A percentile compares a stretch with the other conserved stretches of the same genome.
These are phyloP conservation scores for Fusarium virguliforme DNA, from an alignment of 2,329 filamentous ascomycete species.

Conservation along the genomic window DNA sequence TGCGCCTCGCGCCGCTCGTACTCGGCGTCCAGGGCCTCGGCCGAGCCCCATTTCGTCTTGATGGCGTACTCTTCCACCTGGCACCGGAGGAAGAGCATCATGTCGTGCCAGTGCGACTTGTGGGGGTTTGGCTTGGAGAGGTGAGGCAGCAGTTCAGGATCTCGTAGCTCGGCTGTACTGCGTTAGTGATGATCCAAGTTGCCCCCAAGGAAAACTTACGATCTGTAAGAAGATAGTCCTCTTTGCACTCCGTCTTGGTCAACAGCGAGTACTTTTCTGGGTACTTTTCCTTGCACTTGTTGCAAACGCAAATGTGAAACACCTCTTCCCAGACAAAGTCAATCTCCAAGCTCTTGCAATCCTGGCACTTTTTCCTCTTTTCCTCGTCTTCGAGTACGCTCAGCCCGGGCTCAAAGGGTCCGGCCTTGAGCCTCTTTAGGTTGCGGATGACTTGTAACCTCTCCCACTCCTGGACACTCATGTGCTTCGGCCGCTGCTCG, in stretches of 20 bases:
- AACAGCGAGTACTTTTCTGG: slow-evolving; percentile 96
- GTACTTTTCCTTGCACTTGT: slow-evolving; percentile 86
- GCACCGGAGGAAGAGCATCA: slow-evolving; percentile 96
- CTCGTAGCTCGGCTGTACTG: slow-evolving; percentile 84
- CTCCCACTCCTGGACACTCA: slow-evolving; percentile 95
- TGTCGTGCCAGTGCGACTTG: slow-evolving; percentile 96
- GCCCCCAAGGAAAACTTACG: slow-evolving; percentile 67
- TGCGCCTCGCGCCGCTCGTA: slow-evolving; percentile 85
- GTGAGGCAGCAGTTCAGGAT: slow-evolving; percentile 88
- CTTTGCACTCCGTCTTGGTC: slow-evolving; percentile 95
- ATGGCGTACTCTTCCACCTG: slow-evolving; percentile 97
- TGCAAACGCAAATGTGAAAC: slow-evolving; percentile 83
- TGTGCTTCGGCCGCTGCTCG: slow-evolving; percentile 82
- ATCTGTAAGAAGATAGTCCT: slow-evolving; percentile 96
- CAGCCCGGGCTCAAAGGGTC: slow-evolving; percentile 91
- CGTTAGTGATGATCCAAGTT: slow-evolving; percentile 26
- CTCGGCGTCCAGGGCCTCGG: slow-evolving; percentile 89
- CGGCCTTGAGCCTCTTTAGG: slow-evolving; percentile 80
- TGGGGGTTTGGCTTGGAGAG: slow-evolving; percentile 93
- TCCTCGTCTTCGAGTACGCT: slow-evolving; percentile 77
- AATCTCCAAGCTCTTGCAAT: slow-evolving; percentile 88
- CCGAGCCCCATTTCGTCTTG: slow-evolving; percentile 89
- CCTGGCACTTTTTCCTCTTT: slow-evolving; percentile 82
- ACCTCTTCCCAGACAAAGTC: slow-evolving; percentile 96
- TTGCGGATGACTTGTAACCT: slow-evolving; percentile 81